Evolutionary conservation across 2,329 filamentous ascomycete genomes (phyloP).

Genomic region (Penicillium fuscoglaucum): DNA sequence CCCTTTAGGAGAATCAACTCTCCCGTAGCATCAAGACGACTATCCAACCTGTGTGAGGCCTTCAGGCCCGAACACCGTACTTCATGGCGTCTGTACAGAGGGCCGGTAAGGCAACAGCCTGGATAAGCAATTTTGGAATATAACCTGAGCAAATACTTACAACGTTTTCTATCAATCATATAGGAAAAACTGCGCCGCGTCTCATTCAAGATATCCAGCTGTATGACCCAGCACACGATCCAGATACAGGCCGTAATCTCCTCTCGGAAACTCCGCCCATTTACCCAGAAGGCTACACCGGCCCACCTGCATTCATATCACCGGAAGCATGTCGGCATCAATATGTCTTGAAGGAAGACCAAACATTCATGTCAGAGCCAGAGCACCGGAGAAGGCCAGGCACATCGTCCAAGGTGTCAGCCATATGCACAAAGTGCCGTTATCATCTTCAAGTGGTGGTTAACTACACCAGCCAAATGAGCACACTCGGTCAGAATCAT

Average conservation of each 20-base stretch:
- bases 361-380: constrained; percentile 51
- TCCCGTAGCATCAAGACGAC: not conserved
- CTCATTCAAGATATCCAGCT: constrained; percentile 48
- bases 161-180: not conserved
- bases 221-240: constrained; percentile 48
- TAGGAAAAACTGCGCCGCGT: constrained; percentile 55
- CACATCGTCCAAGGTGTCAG: constrained; percentile 57
- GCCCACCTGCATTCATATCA: constrained; percentile 39
- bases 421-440: constrained; percentile 63
- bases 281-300: constrained; percentile 41
- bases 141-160: constrained; percentile 4
- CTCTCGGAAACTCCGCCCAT: constrained; percentile 59
- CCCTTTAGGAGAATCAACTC: not conserved
- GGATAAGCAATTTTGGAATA: not conserved
- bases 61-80: constrained; percentile 11
- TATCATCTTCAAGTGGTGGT: constrained; percentile 62
- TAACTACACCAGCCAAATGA: constrained; percentile 49
- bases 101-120: constrained; percentile 33
- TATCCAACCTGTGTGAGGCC: not conserved
- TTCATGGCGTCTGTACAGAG: constrained; percentile 36
- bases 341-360: constrained; percentile 58
- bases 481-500: constrained; percentile 48
- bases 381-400: constrained; percentile 43
- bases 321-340: constrained; percentile 58
- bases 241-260: constrained; percentile 52